Conservation (phyloP, 1,284 basidiomycete species). For the Microbotryomycetes sp. region DNA sequence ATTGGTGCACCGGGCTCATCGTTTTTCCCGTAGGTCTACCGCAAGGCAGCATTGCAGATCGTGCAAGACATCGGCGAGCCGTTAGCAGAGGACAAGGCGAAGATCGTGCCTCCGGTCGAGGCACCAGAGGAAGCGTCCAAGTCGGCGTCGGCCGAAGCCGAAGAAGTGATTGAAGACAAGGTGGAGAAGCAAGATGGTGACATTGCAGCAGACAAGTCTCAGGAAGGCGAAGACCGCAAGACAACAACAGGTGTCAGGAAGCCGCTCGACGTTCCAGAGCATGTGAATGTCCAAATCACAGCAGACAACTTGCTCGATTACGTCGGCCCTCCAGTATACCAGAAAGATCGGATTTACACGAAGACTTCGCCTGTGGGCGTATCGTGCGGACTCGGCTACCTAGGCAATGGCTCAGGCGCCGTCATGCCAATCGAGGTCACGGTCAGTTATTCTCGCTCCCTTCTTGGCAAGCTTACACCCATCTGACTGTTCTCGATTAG, state of each 20-base stretch:
- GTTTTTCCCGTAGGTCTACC: conserved; percentile 68
- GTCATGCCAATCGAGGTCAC: conserved; percentile 96
- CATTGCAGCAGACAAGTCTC: conserved; percentile 32
- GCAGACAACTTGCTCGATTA: conserved; percentile 89
- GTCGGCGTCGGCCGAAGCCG: conserved; percentile 9
- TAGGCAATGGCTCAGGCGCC: conserved; percentile 91
- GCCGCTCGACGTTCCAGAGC: conserved; percentile 72
- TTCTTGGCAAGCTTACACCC: background rate
- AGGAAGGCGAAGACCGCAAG: conserved; percentile 37
- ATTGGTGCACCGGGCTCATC: background rate
- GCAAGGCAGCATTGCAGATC: conserved; percentile 90
- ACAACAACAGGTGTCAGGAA: conserved; percentile 41
- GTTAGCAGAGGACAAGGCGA: conserved; percentile 60
- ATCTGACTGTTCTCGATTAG: conserved; percentile 42
- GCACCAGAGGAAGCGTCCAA: conserved; percentile 22
- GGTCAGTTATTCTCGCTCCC: conserved; percentile 47
- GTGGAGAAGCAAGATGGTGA: conserved; percentile 31
- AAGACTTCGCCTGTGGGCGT: conserved; percentile 80
- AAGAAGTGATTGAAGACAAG: conserved; percentile 14
- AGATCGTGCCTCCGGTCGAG: conserved; percentile 34
- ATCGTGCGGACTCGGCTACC: conserved; percentile 86
- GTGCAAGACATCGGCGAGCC: conserved; percentile 87
- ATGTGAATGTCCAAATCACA: conserved; percentile 72
- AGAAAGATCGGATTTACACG: conserved; percentile 87
- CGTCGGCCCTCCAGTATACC: conserved; percentile 90